These are phyloP conservation scores for Cercospora berteroae DNA, from an alignment of 2,329 filamentous ascomycete species.

Conservation along the genomic window DNA sequence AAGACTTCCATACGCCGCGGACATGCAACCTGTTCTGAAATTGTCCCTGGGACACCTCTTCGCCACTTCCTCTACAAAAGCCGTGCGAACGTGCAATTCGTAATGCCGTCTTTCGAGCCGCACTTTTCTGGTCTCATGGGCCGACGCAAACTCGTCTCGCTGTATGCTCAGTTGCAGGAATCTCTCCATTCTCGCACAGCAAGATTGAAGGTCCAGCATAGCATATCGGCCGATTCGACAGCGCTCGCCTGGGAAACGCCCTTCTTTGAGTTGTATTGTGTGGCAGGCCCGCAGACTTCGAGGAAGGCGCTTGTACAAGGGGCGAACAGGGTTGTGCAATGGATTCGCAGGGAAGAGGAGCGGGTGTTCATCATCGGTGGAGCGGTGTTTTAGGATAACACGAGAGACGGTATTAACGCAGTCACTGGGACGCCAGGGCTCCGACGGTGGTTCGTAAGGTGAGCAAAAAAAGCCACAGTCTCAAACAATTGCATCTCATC, in stretches of 20 bases:
- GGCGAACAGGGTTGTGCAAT: slow-evolving; percentile 85
- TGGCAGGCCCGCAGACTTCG: slow-evolving; percentile 71
- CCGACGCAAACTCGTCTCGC: slow-evolving; percentile 63
- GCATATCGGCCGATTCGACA: slow-evolving; percentile 69
- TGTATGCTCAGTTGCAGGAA: slow-evolving; percentile 83
- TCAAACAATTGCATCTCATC: not conserved
- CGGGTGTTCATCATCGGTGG: slow-evolving; percentile 94
- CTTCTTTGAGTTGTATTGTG: slow-evolving; percentile 88
- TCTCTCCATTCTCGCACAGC: slow-evolving; percentile 80
- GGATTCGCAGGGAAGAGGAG: slow-evolving; percentile 89
- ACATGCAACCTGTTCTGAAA: slow-evolving; percentile 68
- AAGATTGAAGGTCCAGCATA: slow-evolving; percentile 82
- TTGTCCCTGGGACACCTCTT: slow-evolving; percentile 75
- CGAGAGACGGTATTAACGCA: not conserved
- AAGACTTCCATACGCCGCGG: slow-evolving; percentile 67
- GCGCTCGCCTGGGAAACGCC: slow-evolving; percentile 89
- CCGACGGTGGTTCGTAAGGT: not conserved
- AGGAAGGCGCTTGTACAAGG: slow-evolving; percentile 72
- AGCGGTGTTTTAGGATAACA: slow-evolving; percentile 61
- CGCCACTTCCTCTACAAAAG: slow-evolving; percentile 97
- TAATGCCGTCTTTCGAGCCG: slow-evolving; percentile 77
- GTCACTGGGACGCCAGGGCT: not conserved
- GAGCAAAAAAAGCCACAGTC: not conserved
- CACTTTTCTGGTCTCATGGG: slow-evolving; percentile 54
- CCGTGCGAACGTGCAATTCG: slow-evolving; percentile 89